Evolutionary conservation across 2,329 filamentous ascomycete species (phyloP).

Genomic region (Escovopsis sp.): DNA sequence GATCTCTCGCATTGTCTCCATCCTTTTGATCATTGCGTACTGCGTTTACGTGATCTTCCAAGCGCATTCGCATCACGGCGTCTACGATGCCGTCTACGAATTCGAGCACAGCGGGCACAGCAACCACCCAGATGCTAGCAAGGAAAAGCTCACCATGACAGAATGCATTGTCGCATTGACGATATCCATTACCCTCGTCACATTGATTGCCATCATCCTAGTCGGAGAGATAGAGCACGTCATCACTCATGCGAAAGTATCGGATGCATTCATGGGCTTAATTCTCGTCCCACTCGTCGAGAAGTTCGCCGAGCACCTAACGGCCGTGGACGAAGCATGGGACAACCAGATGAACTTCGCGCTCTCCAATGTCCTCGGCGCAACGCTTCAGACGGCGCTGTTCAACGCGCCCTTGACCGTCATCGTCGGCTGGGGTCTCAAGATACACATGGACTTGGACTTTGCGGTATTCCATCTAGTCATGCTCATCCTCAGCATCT

Average conservation of each 20-base stretch:
- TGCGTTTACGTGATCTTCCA: constrained; percentile 56
- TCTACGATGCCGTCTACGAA: constrained; percentile 62
- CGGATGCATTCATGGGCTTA: constrained; percentile 46
- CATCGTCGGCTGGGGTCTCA: constrained; percentile 68
- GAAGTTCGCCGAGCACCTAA: constrained; percentile 75
- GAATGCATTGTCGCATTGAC: constrained; percentile 54
- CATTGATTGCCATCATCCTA: constrained; percentile 58
- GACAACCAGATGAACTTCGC: constrained; percentile 76
- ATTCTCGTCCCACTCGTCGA: constrained; percentile 73
- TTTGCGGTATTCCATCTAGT: constrained; percentile 81
- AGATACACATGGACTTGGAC: constrained; percentile 58
- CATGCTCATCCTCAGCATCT: constrained; percentile 66
- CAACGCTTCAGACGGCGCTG: constrained; percentile 78
- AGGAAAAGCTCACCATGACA: constrained; percentile 58
- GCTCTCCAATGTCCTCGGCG: constrained; percentile 70
- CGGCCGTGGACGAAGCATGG: constrained; percentile 72
- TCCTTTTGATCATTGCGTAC: constrained; percentile 48
- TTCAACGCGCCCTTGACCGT: constrained; percentile 76
- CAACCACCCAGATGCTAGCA: constrained; percentile 40
- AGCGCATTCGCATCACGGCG: constrained; percentile 59
- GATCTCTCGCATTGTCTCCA: constrained; percentile 56
- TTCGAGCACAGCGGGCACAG: constrained; percentile 57
- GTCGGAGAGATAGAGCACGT: constrained; percentile 56
- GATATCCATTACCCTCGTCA: constrained; percentile 53
- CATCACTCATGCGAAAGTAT: constrained; percentile 29